Conservation (phyloP, 768 basidiomycete species). For the Suillus ampliporus region DNA sequence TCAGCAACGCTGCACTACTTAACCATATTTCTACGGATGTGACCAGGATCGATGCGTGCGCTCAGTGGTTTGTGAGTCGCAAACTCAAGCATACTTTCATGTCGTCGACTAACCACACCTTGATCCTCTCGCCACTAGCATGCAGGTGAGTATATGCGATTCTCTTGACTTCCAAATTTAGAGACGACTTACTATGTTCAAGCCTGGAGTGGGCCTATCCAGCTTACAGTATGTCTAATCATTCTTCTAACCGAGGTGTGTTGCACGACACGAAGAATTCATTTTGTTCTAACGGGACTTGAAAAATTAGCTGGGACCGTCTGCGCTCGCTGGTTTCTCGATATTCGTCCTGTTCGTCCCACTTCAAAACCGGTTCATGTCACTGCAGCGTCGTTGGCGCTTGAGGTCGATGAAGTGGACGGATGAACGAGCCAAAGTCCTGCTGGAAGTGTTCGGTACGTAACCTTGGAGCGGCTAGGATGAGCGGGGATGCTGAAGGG, state of each 20-base stretch:
- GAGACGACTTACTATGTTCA: slow-evolving; percentile 4
- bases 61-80: slow-evolving; percentile 73
- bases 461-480: background rate
- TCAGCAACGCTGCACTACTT: slow-evolving; percentile 64
- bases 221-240: slow-evolving; percentile 62
- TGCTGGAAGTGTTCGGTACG: slow-evolving; percentile 65
- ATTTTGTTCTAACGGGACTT: background rate
- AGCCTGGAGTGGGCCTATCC: slow-evolving; percentile 75
- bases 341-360: slow-evolving; percentile 68
- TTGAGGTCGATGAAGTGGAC: slow-evolving; percentile 64
- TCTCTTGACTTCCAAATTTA: background rate
- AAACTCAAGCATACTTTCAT: background rate
- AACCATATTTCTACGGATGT: slow-evolving; percentile 74
- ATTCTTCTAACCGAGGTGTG: slow-evolving; percentile 62
- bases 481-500: slow-evolving; percentile 1
- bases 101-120: background rate
- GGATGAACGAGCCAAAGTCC: slow-evolving; percentile 62
- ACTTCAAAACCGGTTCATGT: slow-evolving; percentile 68
- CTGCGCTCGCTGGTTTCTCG: slow-evolving; percentile 72
- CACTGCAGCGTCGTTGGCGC: slow-evolving; percentile 57
- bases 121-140: slow-evolving; percentile 36
- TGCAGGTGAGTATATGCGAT: slow-evolving; percentile 36
- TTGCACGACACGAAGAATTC: background rate
- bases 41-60: slow-evolving; percentile 61
- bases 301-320: slow-evolving; percentile 61